A percentile compares a stretch with the other conserved stretches of the same genome.
Conservation (phyloP, 139 green algal genomes). For the Diplosphaera chodatii region DNA sequence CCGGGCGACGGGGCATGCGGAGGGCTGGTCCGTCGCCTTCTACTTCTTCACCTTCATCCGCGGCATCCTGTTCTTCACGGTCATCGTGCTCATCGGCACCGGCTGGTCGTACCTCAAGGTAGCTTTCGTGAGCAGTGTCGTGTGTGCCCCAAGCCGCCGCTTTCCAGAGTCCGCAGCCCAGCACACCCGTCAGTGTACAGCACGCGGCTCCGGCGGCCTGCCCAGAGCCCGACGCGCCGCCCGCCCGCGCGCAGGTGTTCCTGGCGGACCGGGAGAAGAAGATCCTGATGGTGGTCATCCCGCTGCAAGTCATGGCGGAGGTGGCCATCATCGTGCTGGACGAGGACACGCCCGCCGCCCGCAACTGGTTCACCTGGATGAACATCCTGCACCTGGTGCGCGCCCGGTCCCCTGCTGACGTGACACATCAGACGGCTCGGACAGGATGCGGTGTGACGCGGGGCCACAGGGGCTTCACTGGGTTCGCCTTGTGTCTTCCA, state of each 20-base stretch:
- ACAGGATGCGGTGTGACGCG: no score
- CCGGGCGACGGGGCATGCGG: constrained; percentile 46
- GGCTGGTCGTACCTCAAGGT: constrained; percentile 90
- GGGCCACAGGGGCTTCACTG: no score
- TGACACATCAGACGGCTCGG: no score
- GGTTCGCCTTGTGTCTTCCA: no score
- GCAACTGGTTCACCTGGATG: constrained; percentile 88
- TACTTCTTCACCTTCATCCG: constrained; percentile 93
- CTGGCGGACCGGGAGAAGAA: constrained; percentile 81
- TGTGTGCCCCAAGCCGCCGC: no score
- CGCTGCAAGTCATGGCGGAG: constrained; percentile 91
- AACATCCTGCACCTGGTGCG: constrained; percentile 85
- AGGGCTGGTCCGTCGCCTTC: constrained; percentile 96
- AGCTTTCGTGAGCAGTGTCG: no score
- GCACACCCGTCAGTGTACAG: no score
- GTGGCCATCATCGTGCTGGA: constrained; percentile 88
- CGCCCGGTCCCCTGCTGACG: no score
- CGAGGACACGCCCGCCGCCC: constrained; percentile 68
- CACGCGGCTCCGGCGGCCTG: no score
- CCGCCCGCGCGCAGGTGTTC: constrained; percentile 59
- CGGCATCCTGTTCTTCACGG: constrained; percentile 88
- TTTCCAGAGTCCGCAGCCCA: no score
- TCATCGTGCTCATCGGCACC: constrained; percentile 87
- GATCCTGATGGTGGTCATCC: constrained; percentile 90
- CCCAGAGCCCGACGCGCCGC: no score